phyloP scores from a whole-genome alignment of 768 basidiomycete genomes.

The Coprinopsis cinerea region DNA sequence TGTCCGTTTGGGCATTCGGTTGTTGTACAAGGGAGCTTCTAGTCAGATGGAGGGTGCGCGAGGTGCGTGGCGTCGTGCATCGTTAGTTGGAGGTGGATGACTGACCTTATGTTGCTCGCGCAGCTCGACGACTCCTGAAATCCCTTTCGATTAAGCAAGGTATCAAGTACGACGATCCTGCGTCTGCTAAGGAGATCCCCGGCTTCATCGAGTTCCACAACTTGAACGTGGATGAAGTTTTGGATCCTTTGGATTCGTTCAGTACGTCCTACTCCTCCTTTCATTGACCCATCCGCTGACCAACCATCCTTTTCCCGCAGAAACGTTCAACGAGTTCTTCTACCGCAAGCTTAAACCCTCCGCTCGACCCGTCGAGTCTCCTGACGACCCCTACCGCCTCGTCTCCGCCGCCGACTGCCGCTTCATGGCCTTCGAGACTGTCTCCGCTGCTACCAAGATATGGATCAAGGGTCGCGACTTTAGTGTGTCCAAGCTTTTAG shows the following conservation, averaged over 20 bases:
- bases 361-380: conserved; percentile 69
- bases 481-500: conserved; percentile 71
- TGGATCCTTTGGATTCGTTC: conserved; percentile 79
- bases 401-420: conserved; percentile 94
- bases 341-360: conserved; percentile 82
- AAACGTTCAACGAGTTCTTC: conserved; percentile 93
- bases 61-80: conserved; percentile 40
- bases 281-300: neutral
- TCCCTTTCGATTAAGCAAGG: conserved; percentile 93
- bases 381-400: conserved; percentile 69
- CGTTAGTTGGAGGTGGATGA: conserved; percentile 7
- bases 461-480: conserved; percentile 99
- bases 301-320: conserved; percentile 29
- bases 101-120: conserved; percentile 6
- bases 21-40: conserved; percentile 89
- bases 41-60: conserved; percentile 84
- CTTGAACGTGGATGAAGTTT: conserved; percentile 75
- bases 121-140: conserved; percentile 81
- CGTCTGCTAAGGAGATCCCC: conserved; percentile 79
- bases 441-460: conserved; percentile 76
- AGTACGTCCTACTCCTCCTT: conserved; percentile 39
- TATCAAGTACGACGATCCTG: conserved; percentile 82
- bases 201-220: conserved; percentile 88
- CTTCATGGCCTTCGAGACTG: conserved; percentile 89
- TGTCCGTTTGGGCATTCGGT: conserved; percentile 84